Percentiles rank a stretch among this genome's conserved stretches.
These are phyloP conservation scores for Teunomyces barrocoloradensis DNA, from an alignment of 805 yeast species.

Conservation along the genomic window DNA sequence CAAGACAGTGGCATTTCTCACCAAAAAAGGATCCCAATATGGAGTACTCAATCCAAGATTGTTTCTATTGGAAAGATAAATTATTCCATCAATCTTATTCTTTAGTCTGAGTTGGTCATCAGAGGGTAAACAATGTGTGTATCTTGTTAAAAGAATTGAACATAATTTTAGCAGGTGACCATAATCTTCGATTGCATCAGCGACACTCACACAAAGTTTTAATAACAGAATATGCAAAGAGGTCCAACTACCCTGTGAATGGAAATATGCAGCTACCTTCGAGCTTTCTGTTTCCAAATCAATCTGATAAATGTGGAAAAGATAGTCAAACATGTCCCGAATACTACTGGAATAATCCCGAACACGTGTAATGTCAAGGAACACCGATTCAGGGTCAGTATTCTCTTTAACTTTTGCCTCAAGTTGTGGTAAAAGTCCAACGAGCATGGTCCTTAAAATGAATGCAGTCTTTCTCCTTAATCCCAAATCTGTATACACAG, in stretches of 20 bases:
- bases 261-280: slow-evolving; percentile 17
- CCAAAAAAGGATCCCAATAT: slow-evolving; percentile 75
- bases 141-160: slow-evolving; percentile 54
- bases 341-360: slow-evolving; percentile 19
- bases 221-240: slow-evolving; percentile 56
- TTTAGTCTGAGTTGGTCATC: slow-evolving; percentile 56
- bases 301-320: slow-evolving; percentile 56
- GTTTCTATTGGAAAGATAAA: slow-evolving; percentile 20
- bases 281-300: slow-evolving; percentile 32
- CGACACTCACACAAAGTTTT: slow-evolving; percentile 49
- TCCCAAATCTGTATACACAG: slow-evolving; percentile 59
- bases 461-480: slow-evolving; percentile 68
- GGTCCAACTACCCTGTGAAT: slow-evolving; percentile 45
- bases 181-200: slow-evolving; percentile 49
- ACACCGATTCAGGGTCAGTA: slow-evolving; percentile 1
- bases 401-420: slow-evolving; percentile 9
- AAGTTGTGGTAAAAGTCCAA: slow-evolving; percentile 45
- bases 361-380: slow-evolving; percentile 4
- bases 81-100: slow-evolving; percentile 25
- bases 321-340: slow-evolving; percentile 43
- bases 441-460: slow-evolving; percentile 62
- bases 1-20: slow-evolving; percentile 48
- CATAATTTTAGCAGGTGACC: slow-evolving; percentile 42
- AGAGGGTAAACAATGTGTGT: slow-evolving; percentile 49
- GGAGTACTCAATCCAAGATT: slow-evolving; percentile 25